Base-by-base conservation (phyloP, 1,284 basidiomycete genomes). In the Meira miltonrushii region DNA sequence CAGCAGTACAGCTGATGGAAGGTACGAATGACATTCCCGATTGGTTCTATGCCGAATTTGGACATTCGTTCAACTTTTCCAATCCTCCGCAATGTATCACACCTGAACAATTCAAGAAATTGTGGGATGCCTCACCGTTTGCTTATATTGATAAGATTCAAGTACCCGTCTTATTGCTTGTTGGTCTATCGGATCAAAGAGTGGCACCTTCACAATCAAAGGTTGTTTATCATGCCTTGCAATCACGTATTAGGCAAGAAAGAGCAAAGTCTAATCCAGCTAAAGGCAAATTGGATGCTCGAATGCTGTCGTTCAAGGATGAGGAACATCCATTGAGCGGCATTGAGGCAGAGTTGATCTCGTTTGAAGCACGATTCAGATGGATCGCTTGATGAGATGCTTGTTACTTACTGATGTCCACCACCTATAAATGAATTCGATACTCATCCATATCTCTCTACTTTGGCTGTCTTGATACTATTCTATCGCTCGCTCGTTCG, bases 11-110 rank as follows among this genome's bases (percentile, higher is more conserved):
- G 6, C 83, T 85, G 43, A 78, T 85, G 21, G 59, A 62, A 17
- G 78, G 82, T 1, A 80, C 80, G 48, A 83, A 83, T 0, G 88
- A 89, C 65, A 88, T 89, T 43, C 83, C 85, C 2, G 88, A 89
- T 67, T 89, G 87, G 87, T 64, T 83, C 43, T 85, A 81, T 66
- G 71, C 78, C 12, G 87, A 89, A 75, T 84, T 85, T 55, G 85
- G 82, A 0, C 60, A 84, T 2, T 64, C 74, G 1, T 85, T 82
- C 66, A 54, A 67, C 15, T 61, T 71, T 46, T 15, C 48, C 4
- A 33, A 39, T 37, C 78, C 54, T 38, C 75, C 66, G 0, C 77
- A 81, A 1, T 71, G 82, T 40, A 76, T 23, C 86, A 58, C 80
- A 81, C 0, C 81, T 83, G 0, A 80, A 80, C 2, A 68, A 78